phyloP scores from a whole-genome alignment of 2,329 filamentous ascomycete species.

The Diplodia mutila region DNA sequence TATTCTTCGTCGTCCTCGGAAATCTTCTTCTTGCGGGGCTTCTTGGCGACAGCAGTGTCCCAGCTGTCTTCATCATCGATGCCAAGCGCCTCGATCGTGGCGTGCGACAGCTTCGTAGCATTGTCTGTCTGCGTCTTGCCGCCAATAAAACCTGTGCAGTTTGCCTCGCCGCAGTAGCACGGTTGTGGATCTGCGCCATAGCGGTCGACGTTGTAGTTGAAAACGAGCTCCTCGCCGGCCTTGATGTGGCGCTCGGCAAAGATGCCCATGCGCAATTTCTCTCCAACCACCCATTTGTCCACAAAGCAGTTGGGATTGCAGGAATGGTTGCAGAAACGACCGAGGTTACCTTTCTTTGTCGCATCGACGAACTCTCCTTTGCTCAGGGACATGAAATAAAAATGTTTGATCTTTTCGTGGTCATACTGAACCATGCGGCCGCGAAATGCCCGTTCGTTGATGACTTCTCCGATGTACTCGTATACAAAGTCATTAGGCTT shows the following conservation, averaged over 20 bases:
- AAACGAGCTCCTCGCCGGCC: conserved; percentile 91
- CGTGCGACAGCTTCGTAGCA: conserved; percentile 85
- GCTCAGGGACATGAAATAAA: conserved; percentile 99
- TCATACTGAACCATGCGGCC: conserved; percentile 92
- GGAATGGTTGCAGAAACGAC: conserved; percentile 97
- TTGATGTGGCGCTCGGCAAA: conserved; percentile 85
- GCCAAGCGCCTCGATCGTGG: conserved; percentile 91
- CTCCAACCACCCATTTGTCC: conserved; percentile 98
- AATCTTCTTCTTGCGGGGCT: conserved; percentile 87
- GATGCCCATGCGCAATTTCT: conserved; percentile 98
- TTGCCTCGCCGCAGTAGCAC: conserved; percentile 93
- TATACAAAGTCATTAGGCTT: conserved; percentile 89
- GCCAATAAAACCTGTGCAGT: conserved; percentile 95
- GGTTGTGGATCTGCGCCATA: conserved; percentile 96
- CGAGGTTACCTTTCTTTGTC: conserved; percentile 93
- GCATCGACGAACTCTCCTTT: conserved; percentile 97
- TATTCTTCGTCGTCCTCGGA: conserved; percentile 95
- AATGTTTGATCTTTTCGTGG: conserved; percentile 95
- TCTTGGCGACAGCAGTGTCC: conserved; percentile 88
- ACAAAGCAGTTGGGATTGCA: conserved; percentile 99
- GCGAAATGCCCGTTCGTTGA: conserved; percentile 88
- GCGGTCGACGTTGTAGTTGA: conserved; percentile 99
- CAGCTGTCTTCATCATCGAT: conserved; percentile 92
- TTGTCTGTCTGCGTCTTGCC: conserved; percentile 97
- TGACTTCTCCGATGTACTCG: conserved; percentile 98